Evolutionary conservation across 2,329 filamentous ascomycete genomes (phyloP).

Genomic region (Periconia sp.): DNA sequence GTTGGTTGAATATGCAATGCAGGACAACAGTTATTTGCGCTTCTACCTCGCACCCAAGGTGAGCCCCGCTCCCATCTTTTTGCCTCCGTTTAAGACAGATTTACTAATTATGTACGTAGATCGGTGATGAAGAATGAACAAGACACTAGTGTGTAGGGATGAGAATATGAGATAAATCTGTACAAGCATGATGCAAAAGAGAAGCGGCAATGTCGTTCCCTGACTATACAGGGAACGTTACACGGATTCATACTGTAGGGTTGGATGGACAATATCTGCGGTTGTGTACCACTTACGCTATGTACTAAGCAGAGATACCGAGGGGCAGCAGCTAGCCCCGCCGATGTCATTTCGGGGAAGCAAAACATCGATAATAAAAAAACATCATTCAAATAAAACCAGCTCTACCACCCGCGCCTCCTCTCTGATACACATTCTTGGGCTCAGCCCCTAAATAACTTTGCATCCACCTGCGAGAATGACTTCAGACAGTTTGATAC

Average conservation of each 20-base stretch:
- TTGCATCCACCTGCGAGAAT: slow-evolving; percentile 18
- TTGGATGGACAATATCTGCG: slow-evolving; percentile 22
- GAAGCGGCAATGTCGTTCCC: slow-evolving; percentile 24
- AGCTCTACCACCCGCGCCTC: not conserved
- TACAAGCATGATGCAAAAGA: slow-evolving; percentile 26
- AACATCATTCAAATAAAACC: not conserved
- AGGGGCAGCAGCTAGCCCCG: slow-evolving; percentile 28
- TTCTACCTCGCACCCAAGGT: slow-evolving; percentile 99
- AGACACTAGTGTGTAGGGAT: slow-evolving; percentile 15
- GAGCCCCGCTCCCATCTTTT: slow-evolving; percentile 30
- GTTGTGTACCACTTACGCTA: slow-evolving; percentile 17
- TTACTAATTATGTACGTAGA: slow-evolving; percentile 55
- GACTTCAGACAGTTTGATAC: slow-evolving; percentile 48
- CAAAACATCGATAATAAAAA: not conserved
- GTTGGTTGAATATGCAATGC: slow-evolving; percentile 85
- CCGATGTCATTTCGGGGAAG: slow-evolving; percentile 36
- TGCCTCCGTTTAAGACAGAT: not conserved
- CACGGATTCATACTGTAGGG: slow-evolving; percentile 17
- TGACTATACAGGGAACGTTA: slow-evolving; percentile 29
- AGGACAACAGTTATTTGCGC: slow-evolving; percentile 85
- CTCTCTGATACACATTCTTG: not conserved
- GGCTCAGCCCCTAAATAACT: slow-evolving; percentile 1
- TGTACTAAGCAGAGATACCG: slow-evolving; percentile 7
- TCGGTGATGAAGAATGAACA: slow-evolving; percentile 65
- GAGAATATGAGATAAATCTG: slow-evolving; percentile 24